These are phyloP conservation scores for Colletotrichum brevisporum DNA, from an alignment of 2,329 filamentous ascomycete genomes.

Conservation along the genomic window DNA sequence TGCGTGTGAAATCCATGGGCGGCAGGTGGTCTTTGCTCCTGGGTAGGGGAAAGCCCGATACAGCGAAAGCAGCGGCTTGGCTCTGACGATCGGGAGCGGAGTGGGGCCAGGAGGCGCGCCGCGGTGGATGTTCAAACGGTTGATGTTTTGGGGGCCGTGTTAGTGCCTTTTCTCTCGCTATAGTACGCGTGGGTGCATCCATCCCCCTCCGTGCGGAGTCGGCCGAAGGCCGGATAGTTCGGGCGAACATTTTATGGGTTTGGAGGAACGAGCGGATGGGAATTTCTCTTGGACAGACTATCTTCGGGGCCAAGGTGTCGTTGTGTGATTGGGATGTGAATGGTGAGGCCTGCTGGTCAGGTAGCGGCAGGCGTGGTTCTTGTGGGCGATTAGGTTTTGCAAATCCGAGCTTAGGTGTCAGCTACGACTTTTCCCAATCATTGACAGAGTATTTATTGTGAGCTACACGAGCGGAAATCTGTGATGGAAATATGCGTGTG, in stretches of 20 bases:
- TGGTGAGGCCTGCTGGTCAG: no score
- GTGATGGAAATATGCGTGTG: neutral
- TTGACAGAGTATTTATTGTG: no score
- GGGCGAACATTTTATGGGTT: neutral
- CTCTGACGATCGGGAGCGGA: conserved; percentile 17
- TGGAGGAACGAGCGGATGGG: neutral
- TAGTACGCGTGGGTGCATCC: neutral
- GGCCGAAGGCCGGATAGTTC: neutral
- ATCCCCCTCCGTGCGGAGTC: neutral
- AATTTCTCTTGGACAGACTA: neutral
- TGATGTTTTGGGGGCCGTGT: conserved; percentile 27
- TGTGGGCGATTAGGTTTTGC: no score
- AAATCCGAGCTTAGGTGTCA: no score
- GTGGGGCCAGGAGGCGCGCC: conserved; percentile 10
- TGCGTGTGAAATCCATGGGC: neutral
- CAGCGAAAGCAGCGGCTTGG: conserved; percentile 9
- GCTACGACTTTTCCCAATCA: no score
- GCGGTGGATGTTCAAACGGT: conserved; percentile 27
- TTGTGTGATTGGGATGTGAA: no score
- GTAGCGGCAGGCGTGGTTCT: neutral
- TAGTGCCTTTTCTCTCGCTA: neutral
- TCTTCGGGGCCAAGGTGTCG: no score
- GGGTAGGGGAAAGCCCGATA: neutral
- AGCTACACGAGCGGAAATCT: neutral
- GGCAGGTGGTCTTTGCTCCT: conserved; percentile 7